These are phyloP conservation scores for Geotrichum candidum DNA, from an alignment of 1,139 yeast genomes.

Conservation along the genomic window DNA sequence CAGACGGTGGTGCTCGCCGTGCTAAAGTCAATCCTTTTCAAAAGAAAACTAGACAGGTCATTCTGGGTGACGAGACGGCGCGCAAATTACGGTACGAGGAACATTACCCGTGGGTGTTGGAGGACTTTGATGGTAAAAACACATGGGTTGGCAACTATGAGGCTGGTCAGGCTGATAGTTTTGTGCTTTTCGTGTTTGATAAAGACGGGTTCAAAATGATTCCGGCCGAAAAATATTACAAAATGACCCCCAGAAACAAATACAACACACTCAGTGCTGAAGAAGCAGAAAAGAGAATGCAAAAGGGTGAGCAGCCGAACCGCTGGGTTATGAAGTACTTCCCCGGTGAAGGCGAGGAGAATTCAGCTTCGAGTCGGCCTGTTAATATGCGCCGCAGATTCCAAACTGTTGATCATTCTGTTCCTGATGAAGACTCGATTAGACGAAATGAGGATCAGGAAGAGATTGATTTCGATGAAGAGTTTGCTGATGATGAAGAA, in stretches of 20 bases:
- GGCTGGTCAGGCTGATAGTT: conserved; percentile 85
- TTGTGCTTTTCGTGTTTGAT: conserved; percentile 80
- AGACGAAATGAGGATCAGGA: conserved; percentile 76
- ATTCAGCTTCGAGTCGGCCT: conserved; percentile 17
- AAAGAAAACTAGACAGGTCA: conserved; percentile 79
- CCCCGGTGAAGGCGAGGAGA: conserved; percentile 49
- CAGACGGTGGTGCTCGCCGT: conserved; percentile 86
- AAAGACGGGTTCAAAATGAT: conserved; percentile 87
- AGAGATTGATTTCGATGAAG: conserved; percentile 91
- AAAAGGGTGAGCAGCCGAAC: conserved; percentile 67
- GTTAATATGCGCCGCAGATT: conserved; percentile 36
- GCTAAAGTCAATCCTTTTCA: conserved; percentile 57
- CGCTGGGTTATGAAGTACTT: conserved; percentile 95
- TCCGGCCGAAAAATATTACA: conserved; percentile 90
- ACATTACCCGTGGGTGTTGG: conserved; percentile 96
- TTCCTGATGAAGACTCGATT: conserved; percentile 17
- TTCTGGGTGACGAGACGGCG: conserved; percentile 72
- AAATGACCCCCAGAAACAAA: conserved; percentile 87
- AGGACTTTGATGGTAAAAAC: conserved; percentile 88
- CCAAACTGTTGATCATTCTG: conserved; percentile 56
- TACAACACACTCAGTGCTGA: conserved; percentile 91
- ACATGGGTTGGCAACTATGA: conserved; percentile 96
- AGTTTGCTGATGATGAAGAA: conserved; percentile 97
- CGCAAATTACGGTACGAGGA: conserved; percentile 87
- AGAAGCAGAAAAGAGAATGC: conserved; percentile 95